These are phyloP conservation scores for Penicillium decumbens DNA, from an alignment of 2,329 filamentous ascomycete species.

Conservation along the genomic window DNA sequence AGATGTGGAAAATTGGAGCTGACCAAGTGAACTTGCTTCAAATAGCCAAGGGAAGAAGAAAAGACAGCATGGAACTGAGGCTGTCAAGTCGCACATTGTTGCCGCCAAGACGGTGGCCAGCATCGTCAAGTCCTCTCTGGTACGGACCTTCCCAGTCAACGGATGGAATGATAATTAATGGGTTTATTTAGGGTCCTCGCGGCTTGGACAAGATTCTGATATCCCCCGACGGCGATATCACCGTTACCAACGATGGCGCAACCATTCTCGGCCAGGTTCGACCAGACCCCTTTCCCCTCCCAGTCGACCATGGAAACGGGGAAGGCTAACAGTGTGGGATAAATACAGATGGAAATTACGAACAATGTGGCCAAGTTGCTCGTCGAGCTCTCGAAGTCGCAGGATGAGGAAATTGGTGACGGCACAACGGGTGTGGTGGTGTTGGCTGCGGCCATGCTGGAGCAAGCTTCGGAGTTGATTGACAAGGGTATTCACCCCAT, in stretches of 20 bases:
- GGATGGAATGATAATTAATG: constrained; percentile 8
- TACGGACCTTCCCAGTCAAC: constrained; percentile 34
- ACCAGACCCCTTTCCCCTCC: constrained; percentile 12
- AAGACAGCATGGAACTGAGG: constrained; percentile 92
- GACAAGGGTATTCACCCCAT: constrained; percentile 99
- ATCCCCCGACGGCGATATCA: constrained; percentile 97
- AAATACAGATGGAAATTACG: constrained; percentile 83
- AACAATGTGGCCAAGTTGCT: constrained; percentile 97
- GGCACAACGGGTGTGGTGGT: constrained; percentile 98
- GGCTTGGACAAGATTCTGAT: constrained; percentile 99
- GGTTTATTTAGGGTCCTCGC: constrained; percentile 63
- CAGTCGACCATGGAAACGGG: background rate
- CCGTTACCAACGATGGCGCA: constrained; percentile 96
- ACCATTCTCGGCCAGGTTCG: constrained; percentile 77
- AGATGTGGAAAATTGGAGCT: constrained; percentile 18
- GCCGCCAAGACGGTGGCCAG: constrained; percentile 93
- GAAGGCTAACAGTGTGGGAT: constrained; percentile 14
- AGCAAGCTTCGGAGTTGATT: constrained; percentile 95
- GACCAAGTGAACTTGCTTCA: constrained; percentile 17
- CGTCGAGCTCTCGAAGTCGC: constrained; percentile 95
- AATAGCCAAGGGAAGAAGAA: constrained; percentile 92
- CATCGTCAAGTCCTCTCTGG: constrained; percentile 93
- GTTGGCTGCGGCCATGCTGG: constrained; percentile 84
- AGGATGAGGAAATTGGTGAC: constrained; percentile 98
- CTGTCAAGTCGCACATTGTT: constrained; percentile 96